Percentiles rank a stretch among this genome's conserved stretches.
phyloP scores from a whole-genome alignment of 352 stramenopile species.

The Phytophthora uliginosa region DNA sequence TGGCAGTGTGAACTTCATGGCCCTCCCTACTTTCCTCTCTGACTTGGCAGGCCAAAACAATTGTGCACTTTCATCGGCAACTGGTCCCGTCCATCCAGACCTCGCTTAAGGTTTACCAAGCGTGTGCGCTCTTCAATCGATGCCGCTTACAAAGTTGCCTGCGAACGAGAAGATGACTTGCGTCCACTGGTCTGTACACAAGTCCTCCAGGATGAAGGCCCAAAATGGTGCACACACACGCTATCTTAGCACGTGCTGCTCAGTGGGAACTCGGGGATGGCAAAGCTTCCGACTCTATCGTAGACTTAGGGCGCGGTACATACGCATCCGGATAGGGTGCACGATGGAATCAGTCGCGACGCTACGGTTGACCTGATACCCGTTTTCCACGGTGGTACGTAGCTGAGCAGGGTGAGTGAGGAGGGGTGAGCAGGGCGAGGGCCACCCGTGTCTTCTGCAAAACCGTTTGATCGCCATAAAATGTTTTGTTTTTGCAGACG shows the following conservation, averaged over 20 bases:
- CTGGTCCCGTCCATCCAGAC: constrained; percentile 1
- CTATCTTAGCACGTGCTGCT: too few species aligned
- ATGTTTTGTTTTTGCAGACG: neutral
- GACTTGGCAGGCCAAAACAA: constrained; percentile 4
- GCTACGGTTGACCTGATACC: neutral
- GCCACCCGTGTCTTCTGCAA: constrained; percentile 1
- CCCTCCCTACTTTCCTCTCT: neutral
- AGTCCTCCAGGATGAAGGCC: too few species aligned
- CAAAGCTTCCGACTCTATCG: constrained; percentile 1
- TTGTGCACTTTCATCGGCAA: constrained; percentile 1
- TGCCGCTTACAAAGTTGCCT: too few species aligned
- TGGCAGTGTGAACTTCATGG: constrained; percentile 53
- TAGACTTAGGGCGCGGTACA: neutral
- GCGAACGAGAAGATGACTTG: too few species aligned
- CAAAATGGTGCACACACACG: too few species aligned
- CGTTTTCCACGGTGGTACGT: neutral
- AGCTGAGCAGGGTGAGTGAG: neutral
- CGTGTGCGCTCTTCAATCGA: too few species aligned
- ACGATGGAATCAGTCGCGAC: neutral
- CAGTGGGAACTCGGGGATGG: too few species aligned
- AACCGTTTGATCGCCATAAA: constrained; percentile 2
- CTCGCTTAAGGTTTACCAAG: too few species aligned
- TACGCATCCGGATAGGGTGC: neutral
- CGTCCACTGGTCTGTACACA: too few species aligned
- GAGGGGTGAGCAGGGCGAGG: neutral